Base-by-base conservation (phyloP, 768 basidiomycete species). In the Lentinula edodes region DNA sequence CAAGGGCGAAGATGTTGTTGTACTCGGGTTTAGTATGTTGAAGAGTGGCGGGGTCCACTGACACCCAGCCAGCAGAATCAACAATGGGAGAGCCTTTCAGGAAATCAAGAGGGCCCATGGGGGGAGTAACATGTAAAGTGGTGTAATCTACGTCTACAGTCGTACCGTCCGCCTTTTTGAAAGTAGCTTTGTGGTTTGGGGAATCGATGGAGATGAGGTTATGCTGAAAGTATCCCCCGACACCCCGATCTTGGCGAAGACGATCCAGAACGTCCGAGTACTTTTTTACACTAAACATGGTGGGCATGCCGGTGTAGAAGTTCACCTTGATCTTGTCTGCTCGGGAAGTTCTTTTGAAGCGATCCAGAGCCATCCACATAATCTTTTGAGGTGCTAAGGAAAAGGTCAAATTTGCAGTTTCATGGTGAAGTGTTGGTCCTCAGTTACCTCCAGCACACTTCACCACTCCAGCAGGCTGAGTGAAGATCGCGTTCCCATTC, bases 351-450 rank as follows among this genome's bases (percentile, higher is more conserved):
- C 73, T 79, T 61, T 81, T 79, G 71, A 82, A 93, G 52, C 86
- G 78, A 70, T 95, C 91, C 91, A 91, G 93, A 51, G 91, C 90
- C 90, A 94, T 93, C 93, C 93, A 96, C 91, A 96, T 94, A 58
- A 95, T 90, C 74, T 95, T 94, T 70, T 93, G 91, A 18, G 91
- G 90, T 15, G 88, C 90, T 91, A 65, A 20, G 45, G 7, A 32
- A 54, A 65, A 15, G 28, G 28, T 28, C 3, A 28, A 28, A 28
- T 2, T 3, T 52, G 45, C 9, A 20, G 20, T 39, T 52, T 13
- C 20, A 18, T 18, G n/a, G 7, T 35, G 18, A 38, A 20, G 34
- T 2, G 8, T 6, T n/a, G 9, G 3, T 16, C 7, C 32, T 16
- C 54, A 66, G 5, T 35, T 67, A 90, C 91, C 91, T 77, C 93